These are phyloP conservation scores for Ceratobasidium sp. DNA, from an alignment of 1,284 basidiomycete genomes.

Conservation along the genomic window DNA sequence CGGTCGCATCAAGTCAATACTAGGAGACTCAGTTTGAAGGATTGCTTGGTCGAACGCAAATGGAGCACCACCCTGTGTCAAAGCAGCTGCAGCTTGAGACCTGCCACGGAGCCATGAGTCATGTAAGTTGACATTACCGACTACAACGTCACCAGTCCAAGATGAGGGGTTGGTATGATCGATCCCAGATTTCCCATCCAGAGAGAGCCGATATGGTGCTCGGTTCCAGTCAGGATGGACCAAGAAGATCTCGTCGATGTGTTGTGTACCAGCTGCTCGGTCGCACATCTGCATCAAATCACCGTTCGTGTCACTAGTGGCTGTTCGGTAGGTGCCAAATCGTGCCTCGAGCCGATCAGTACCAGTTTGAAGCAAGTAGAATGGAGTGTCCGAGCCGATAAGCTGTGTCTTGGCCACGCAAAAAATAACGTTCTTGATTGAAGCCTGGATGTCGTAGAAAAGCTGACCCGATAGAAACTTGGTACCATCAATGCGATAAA, in stretches of 20 bases:
- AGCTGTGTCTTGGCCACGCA: slow-evolving; percentile 52
- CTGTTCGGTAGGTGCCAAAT: slow-evolving; percentile 50
- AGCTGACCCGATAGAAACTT: slow-evolving; percentile 52
- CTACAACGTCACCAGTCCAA: slow-evolving; percentile 48
- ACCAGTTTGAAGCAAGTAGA: slow-evolving; percentile 52
- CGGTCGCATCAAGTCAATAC: slow-evolving; percentile 27
- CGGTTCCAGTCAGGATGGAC: slow-evolving; percentile 14
- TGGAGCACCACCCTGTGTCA: slow-evolving; percentile 6
- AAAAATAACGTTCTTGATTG: slow-evolving; percentile 53
- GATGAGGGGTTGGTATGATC: slow-evolving; percentile 51
- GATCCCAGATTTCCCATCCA: slow-evolving; percentile 19
- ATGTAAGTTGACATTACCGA: slow-evolving; percentile 33
- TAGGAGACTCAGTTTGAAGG: neutral
- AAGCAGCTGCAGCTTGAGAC: neutral
- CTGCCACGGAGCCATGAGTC: slow-evolving; percentile 32
- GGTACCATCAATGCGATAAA: slow-evolving; percentile 29
- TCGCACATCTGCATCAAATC: slow-evolving; percentile 14
- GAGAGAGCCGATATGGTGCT: slow-evolving; percentile 9
- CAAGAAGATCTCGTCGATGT: slow-evolving; percentile 5
- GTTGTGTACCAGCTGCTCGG: neutral
- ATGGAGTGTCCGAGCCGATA: slow-evolving; percentile 43
- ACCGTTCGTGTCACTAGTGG: slow-evolving; percentile 7
- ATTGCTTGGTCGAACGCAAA: neutral
- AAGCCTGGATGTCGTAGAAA: slow-evolving; percentile 51
- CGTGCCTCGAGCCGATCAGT: slow-evolving; percentile 51